Percentiles rank a stretch among this genome's conserved stretches.
phyloP scores from a whole-genome alignment of 192 early-diverging fungal species.

The Borealophlyctis nickersoniae region DNA sequence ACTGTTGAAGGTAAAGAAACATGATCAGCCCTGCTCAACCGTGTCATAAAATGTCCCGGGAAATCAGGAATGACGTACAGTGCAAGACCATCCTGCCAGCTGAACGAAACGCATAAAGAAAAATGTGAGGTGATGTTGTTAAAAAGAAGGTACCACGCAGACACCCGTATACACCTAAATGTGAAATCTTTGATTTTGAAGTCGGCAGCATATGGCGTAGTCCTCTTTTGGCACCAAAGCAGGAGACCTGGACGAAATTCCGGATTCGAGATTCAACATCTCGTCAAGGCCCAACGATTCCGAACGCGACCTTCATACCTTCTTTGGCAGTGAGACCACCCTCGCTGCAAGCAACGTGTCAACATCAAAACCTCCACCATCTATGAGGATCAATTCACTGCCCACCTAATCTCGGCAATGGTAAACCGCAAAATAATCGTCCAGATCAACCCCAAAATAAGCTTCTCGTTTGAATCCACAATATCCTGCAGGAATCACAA shows the following conservation, averaged over 20 bases:
- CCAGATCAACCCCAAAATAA: conserved; percentile 96
- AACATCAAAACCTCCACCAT: not conserved
- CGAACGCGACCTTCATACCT: conserved; percentile 36
- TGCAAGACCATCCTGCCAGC: conserved; percentile 92
- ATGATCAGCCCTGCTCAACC: not conserved
- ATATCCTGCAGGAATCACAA: conserved; percentile 65
- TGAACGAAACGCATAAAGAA: too few relatives aligned
- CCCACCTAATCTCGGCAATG: conserved; percentile 86
- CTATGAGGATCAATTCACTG: not conserved
- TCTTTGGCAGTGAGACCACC: conserved; percentile 96
- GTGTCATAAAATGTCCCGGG: not conserved
- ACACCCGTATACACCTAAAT: conserved; percentile 40
- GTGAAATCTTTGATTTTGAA: conserved; percentile 90
- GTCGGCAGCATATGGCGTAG: conserved; percentile 78
- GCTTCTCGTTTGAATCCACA: conserved; percentile 85
- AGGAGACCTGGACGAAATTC: conserved; percentile 56
- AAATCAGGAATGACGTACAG: conserved; percentile 51
- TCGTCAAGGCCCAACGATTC: not conserved
- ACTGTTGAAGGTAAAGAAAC: conserved; percentile 39
- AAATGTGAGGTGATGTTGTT: too few relatives aligned
- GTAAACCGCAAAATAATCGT: conserved; percentile 95
- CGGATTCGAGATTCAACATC: not conserved
- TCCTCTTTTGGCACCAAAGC: conserved; percentile 96
- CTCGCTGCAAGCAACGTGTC: conserved; percentile 61
- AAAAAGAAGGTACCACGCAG: not conserved